Conservation (phyloP, 169 alveolate species). For the Plasmodium coatneyi region DNA sequence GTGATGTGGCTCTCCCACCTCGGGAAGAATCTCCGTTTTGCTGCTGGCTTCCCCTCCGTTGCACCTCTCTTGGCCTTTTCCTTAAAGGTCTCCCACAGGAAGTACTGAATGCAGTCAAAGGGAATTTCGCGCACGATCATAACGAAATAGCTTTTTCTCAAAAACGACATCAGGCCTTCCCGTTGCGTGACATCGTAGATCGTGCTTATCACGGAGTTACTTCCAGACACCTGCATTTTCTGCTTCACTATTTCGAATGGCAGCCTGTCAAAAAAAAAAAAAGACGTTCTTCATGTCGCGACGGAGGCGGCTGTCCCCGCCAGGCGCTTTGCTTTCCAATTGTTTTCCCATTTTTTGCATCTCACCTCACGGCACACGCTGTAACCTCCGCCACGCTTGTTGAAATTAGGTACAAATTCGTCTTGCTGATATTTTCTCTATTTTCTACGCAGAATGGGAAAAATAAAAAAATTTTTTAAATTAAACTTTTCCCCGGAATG, state of each 20-base stretch:
- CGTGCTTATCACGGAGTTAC: slow-evolving; percentile 80
- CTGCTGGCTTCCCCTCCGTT: neutral
- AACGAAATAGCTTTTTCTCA: slow-evolving; percentile 88
- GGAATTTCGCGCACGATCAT: slow-evolving; percentile 92
- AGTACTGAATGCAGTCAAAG: slow-evolving; percentile 91
- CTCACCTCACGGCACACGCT: slow-evolving; percentile 30
- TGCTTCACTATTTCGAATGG: slow-evolving; percentile 95
- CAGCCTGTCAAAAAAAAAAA: slow-evolving; percentile 77
- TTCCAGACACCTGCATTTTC: slow-evolving; percentile 90
- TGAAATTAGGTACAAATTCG: slow-evolving; percentile 37
- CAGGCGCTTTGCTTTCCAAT: neutral
- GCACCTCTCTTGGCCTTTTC: slow-evolving; percentile 61
- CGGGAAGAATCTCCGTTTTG: neutral
- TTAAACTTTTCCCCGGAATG: neutral
- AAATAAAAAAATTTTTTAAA: neutral
- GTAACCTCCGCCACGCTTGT: slow-evolving; percentile 61
- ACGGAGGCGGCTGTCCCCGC: neutral
- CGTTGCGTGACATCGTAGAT: slow-evolving; percentile 79
- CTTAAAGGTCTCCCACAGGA: slow-evolving; percentile 90
- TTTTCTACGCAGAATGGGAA: slow-evolving; percentile 6
- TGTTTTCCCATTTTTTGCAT: neutral
- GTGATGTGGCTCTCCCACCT: neutral
- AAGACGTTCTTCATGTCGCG: neutral
- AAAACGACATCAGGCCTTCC: slow-evolving; percentile 89
- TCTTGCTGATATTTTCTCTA: slow-evolving; percentile 42